Conservation (phyloP, 2,329 filamentous ascomycete species). For the Drechslerella coelobrocha region DNA sequence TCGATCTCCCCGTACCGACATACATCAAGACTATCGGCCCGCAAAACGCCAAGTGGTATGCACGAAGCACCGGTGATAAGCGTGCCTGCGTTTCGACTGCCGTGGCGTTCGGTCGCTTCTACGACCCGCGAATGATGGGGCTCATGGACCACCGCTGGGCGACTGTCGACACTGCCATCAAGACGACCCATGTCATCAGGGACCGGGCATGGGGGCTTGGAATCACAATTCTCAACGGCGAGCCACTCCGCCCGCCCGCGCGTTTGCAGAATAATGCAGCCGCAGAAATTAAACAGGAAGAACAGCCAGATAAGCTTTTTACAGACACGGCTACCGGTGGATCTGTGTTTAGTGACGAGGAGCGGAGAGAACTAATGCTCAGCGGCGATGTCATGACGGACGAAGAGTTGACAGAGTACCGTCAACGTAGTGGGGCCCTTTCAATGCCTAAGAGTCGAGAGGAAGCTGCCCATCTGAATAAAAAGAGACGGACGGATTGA, state of each 20-base stretch:
- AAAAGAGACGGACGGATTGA: constrained; percentile 21
- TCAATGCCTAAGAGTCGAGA: constrained; percentile 6
- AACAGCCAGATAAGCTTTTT: not conserved
- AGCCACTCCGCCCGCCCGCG: constrained; percentile 11
- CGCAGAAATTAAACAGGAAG: not conserved
- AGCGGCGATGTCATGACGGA: not conserved
- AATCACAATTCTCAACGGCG: constrained; percentile 23
- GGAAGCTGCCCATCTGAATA: constrained; percentile 12
- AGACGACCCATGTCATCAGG: not conserved
- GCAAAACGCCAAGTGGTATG: constrained; percentile 30
- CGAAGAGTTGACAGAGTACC: constrained; percentile 19
- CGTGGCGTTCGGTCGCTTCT: constrained; percentile 21
- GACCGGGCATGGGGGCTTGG: constrained; percentile 10
- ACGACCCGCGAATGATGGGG: constrained; percentile 39
- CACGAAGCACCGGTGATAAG: not conserved
- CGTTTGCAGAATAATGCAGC: not conserved
- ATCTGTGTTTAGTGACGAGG: constrained; percentile 5
- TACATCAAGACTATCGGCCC: constrained; percentile 27
- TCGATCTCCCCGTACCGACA: constrained; percentile 12
- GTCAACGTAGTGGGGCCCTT: constrained; percentile 10
- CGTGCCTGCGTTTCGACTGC: not conserved
- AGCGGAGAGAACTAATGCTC: not conserved
- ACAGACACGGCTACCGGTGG: not conserved
- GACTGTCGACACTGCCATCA: constrained; percentile 14
- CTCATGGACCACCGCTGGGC: constrained; percentile 25